phyloP scores from a whole-genome alignment of 805 yeast species.

The Tetrapisispora pingtungensis region DNA sequence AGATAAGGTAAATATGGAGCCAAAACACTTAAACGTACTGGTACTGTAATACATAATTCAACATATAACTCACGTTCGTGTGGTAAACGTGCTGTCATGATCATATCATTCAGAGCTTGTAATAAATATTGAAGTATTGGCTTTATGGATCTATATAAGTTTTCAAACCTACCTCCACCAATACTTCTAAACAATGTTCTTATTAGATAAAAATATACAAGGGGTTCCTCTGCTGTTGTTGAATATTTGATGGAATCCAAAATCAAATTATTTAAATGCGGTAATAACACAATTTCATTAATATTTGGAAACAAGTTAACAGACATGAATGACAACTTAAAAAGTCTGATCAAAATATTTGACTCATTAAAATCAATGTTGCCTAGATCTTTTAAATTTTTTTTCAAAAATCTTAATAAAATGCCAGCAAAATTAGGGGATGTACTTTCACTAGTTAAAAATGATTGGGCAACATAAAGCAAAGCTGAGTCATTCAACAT shows the following conservation, averaged over 20 bases:
- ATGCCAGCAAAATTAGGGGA: conserved; percentile 87
- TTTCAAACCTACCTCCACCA: conserved; percentile 95
- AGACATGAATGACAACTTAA: conserved; percentile 91
- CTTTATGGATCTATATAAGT: conserved; percentile 81
- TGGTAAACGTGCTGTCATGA: conserved; percentile 73
- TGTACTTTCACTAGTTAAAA: conserved; percentile 87
- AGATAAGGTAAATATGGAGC: conserved; percentile 86
- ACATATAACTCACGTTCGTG: conserved; percentile 92
- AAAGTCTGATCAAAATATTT: conserved; percentile 71
- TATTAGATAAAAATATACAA: conserved; percentile 78
- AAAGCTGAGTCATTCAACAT: conserved; percentile 78
- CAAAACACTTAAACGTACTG: conserved; percentile 84
- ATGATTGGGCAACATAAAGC: conserved; percentile 86
- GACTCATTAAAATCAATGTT: conserved; percentile 67
- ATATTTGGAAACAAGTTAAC: conserved; percentile 82
- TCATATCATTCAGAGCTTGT: conserved; percentile 75
- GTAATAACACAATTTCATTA: conserved; percentile 80
- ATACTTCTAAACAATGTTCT: conserved; percentile 86
- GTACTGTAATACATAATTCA: conserved; percentile 89
- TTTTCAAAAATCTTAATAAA: conserved; percentile 62
- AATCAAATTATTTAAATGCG: conserved; percentile 77
- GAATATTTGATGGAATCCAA: conserved; percentile 69
- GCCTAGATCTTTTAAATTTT: conserved; percentile 69
- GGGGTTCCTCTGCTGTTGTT: conserved; percentile 81
- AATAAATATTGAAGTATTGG: conserved; percentile 81